A percentile compares a stretch with the other conserved stretches of the same genome.
These are phyloP conservation scores for Blastosporella zonata DNA, from an alignment of 1,284 basidiomycete genomes.

Conservation along the genomic window DNA sequence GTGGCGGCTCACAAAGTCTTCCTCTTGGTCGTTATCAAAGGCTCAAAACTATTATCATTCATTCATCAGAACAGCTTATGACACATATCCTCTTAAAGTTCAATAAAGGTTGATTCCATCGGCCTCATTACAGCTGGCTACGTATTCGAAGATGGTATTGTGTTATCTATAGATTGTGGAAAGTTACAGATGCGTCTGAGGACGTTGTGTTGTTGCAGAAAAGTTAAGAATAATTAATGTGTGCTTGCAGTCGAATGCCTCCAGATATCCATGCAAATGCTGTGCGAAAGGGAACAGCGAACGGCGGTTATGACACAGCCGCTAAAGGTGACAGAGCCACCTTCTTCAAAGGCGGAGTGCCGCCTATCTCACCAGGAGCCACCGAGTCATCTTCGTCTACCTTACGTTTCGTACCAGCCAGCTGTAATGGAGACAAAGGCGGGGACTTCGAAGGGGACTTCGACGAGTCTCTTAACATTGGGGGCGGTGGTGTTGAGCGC, in stretches of 20 bases:
- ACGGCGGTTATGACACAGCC: constrained; percentile 8
- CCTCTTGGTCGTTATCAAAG: not conserved
- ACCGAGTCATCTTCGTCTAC: constrained; percentile 47
- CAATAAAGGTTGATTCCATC: too few species aligned
- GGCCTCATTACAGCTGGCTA: constrained; percentile 2
- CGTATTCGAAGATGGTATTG: constrained; percentile 18
- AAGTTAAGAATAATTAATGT: constrained; percentile 14
- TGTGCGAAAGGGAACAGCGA: constrained; percentile 2
- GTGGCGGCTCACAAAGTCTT: not conserved
- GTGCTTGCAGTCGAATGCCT: constrained; percentile 13
- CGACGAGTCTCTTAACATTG: constrained; percentile 29
- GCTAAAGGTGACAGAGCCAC: constrained; percentile 37
- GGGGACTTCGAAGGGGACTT: constrained; percentile 27
- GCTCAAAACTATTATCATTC: not conserved
- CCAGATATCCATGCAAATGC: constrained; percentile 16
- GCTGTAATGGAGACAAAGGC: constrained; percentile 45
- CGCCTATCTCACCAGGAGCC: constrained; percentile 35
- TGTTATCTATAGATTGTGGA: constrained; percentile 16
- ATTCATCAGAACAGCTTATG: too few species aligned
- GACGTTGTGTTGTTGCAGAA: constrained; percentile 9
- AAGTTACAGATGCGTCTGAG: constrained; percentile 20
- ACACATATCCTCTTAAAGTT: too few species aligned
- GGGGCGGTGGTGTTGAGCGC: constrained; percentile 44
- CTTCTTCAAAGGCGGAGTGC: constrained; percentile 59
- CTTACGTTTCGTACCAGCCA: constrained; percentile 67